Evolutionary conservation across 2,329 filamentous ascomycete genomes (phyloP).

Genomic region (Ophiosphaerella narmari): DNA sequence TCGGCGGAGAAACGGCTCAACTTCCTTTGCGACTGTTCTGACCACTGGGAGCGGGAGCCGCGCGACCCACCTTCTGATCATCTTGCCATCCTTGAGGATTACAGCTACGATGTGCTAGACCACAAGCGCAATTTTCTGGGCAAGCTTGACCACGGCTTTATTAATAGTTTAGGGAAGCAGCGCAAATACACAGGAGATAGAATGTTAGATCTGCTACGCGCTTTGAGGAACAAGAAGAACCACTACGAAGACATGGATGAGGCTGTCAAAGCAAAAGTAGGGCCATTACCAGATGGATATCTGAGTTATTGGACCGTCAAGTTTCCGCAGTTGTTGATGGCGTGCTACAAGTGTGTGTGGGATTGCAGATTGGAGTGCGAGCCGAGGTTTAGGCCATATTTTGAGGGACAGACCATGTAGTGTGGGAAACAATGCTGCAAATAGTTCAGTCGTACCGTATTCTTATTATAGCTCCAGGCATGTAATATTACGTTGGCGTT

Average conservation of each 20-base stretch:
- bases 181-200: slow-evolving; percentile 87
- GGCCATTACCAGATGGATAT: slow-evolving; percentile 78
- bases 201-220: slow-evolving; percentile 84
- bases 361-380: slow-evolving; percentile 66
- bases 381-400: slow-evolving; percentile 75
- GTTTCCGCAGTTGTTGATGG: slow-evolving; percentile 79
- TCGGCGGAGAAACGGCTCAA: slow-evolving; percentile 81
- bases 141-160: slow-evolving; percentile 76
- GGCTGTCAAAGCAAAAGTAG: slow-evolving; percentile 73
- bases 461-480: not conserved
- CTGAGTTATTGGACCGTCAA: slow-evolving; percentile 79
- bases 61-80: slow-evolving; percentile 77
- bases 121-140: slow-evolving; percentile 75
- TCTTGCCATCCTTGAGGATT: slow-evolving; percentile 63
- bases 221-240: slow-evolving; percentile 93
- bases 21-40: slow-evolving; percentile 95
- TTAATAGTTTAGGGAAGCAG: slow-evolving; percentile 89
- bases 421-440: not conserved
- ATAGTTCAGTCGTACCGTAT: not conserved
- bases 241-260: slow-evolving; percentile 97
- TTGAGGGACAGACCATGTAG: slow-evolving; percentile 42
- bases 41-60: slow-evolving; percentile 92
- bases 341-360: slow-evolving; percentile 76
- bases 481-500: not conserved
- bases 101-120: slow-evolving; percentile 55